These are phyloP conservation scores for Phytophthora aleatoria DNA, from an alignment of 352 stramenopile genomes.

Conservation along the genomic window DNA sequence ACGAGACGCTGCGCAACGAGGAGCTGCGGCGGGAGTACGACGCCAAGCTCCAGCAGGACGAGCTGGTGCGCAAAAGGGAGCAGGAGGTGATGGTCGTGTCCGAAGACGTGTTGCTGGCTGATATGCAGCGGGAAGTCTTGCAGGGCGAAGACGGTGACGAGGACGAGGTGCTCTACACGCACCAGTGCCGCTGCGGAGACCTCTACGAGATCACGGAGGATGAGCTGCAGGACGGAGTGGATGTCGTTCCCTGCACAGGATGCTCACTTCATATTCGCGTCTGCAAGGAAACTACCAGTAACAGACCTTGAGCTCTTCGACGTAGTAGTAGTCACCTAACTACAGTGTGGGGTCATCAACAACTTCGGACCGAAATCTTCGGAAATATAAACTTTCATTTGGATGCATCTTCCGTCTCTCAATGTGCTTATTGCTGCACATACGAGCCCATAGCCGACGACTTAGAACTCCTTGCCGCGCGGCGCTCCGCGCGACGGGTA, in stretches of 20 bases:
- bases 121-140: conserved; percentile 55
- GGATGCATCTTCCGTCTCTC: conserved; percentile 13
- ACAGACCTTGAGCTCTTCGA: neutral
- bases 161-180: conserved; percentile 59
- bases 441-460: neutral
- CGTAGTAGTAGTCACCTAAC: neutral
- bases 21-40: conserved; percentile 61
- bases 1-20: conserved; percentile 63
- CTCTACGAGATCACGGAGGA: conserved; percentile 68
- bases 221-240: conserved; percentile 65
- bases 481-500: conserved; percentile 77
- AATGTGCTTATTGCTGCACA: neutral
- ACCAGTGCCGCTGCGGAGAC: conserved; percentile 76
- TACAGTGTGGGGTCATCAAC: conserved; percentile 1
- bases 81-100: conserved; percentile 64
- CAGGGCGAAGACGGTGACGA: conserved; percentile 34
- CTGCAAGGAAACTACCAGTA: conserved; percentile 11
- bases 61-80: conserved; percentile 40
- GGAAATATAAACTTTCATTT: conserved; percentile 40
- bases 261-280: conserved; percentile 86
- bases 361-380: neutral
- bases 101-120: conserved; percentile 51
- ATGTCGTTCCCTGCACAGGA: conserved; percentile 77
- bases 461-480: conserved; percentile 86
- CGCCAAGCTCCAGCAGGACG: conserved; percentile 43